Evolutionary conservation across 2,329 filamentous ascomycete genomes (phyloP).

Genomic region (Balansia obtecta): DNA sequence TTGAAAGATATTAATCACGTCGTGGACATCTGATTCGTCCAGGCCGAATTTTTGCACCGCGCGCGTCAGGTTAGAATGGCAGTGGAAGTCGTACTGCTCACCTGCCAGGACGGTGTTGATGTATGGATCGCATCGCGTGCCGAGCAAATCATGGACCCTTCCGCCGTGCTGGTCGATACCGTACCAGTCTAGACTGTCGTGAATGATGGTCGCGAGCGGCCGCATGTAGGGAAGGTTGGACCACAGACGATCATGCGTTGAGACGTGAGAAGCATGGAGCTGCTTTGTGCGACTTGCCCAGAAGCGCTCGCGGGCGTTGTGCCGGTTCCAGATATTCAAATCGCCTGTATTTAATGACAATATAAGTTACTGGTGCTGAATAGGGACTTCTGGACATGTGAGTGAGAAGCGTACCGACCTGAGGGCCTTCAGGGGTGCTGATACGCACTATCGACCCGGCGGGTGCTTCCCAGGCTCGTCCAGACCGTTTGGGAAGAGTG

Average conservation of each 20-base stretch:
- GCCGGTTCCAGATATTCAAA: constrained; percentile 67
- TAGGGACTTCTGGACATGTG: neutral
- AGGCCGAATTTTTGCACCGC: constrained; percentile 58
- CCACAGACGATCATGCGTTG: constrained; percentile 63
- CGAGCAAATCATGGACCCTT: constrained; percentile 64
- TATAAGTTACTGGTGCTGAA: too few relatives aligned
- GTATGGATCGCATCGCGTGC: constrained; percentile 76
- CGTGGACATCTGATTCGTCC: constrained; percentile 64
- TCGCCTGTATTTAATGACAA: constrained; percentile 37
- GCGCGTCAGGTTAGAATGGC: constrained; percentile 68
- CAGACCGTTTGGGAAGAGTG: constrained; percentile 60
- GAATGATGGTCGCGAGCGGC: constrained; percentile 58
- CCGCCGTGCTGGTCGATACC: constrained; percentile 51
- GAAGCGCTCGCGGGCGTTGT: constrained; percentile 69
- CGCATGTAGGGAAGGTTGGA: constrained; percentile 65
- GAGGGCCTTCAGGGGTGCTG: constrained; percentile 63
- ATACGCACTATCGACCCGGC: constrained; percentile 59
- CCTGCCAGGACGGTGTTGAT: constrained; percentile 62
- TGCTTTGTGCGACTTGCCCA: constrained; percentile 73
- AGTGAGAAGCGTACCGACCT: constrained; percentile 42
- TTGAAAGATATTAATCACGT: constrained; percentile 79
- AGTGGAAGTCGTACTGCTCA: constrained; percentile 68
- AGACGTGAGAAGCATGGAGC: constrained; percentile 64
- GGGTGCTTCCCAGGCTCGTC: constrained; percentile 58
- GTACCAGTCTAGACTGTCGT: constrained; percentile 53